Base-by-base conservation (phyloP, 163 green algal genomes). In the Chlorella variabilis region DNA sequence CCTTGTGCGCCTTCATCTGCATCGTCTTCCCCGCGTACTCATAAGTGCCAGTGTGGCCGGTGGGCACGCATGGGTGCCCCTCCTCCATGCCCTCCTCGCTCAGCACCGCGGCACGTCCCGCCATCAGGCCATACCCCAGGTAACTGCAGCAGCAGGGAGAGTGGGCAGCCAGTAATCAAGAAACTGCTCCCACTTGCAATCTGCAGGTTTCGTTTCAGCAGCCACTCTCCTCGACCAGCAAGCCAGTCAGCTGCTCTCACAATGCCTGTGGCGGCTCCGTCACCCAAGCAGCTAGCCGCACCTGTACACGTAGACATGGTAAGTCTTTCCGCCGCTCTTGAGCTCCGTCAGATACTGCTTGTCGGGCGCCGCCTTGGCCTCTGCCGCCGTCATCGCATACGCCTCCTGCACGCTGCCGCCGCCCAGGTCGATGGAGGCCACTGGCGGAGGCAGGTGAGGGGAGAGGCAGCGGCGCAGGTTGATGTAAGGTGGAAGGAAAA, bases 251-350 rank as follows among this genome's bases (percentile, higher is more conserved):
- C n/a, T n/a, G n/a, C n/a, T n/a, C n/a, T n/a, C n/a, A n/a, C n/a
- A n/a, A n/a, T n/a, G n/a, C n/a, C n/a, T n/a, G n/a, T n/a, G n/a
- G n/a, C n/a, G n/a, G n/a, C n/a, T n/a, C n/a, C n/a, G n/a, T n/a
- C n/a, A n/a, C n/a, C n/a, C n/a, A n/a, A n/a, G n/a, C n/a, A n/a
- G n/a, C n/a, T n/a, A n/a, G n/a, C 36, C 36, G 33, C 74, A 94
- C 93, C 92, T 97, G 86, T 98, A 92, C 29, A 99, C 95, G 83
- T 99, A 99, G 6, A 99, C 95, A 39, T 91, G 89, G 91, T 98
- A 98, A 0, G 63, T 85, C 29, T 77, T 70, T 3, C 94, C 94
- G 15, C 84, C 92, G 13, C 88, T 94, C 2, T 80, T 83, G n/a
- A 99, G 88, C 54, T 86, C 80, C 0, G 84, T 91, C 2, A 98